Evolutionary conservation across 805 yeast species (phyloP).

Genomic region (Candida tibetensis): DNA sequence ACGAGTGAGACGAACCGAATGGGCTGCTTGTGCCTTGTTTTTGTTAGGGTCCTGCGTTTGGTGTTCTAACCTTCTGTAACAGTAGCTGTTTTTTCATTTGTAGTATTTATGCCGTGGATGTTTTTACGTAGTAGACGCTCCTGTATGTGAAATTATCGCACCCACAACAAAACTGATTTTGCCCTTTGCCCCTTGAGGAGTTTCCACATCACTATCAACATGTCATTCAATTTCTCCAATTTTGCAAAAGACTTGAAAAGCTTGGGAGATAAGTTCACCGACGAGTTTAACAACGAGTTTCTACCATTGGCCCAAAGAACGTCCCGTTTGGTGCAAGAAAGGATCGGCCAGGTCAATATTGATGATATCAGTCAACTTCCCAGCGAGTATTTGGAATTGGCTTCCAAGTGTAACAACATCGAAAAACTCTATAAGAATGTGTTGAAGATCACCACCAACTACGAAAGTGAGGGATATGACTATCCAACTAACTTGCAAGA

Average conservation of each 20-base stretch:
- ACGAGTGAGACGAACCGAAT: too few species aligned
- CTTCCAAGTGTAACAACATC: conserved; percentile 38
- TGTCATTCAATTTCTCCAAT: conserved; percentile 43
- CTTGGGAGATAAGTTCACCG: conserved; percentile 44
- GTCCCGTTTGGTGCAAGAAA: conserved; percentile 73
- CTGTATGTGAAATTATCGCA: too few species aligned
- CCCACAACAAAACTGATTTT: too few species aligned
- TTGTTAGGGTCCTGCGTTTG: too few species aligned
- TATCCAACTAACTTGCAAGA: conserved; percentile 77
- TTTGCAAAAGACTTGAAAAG: conserved; percentile 41
- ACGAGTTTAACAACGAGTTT: conserved; percentile 52
- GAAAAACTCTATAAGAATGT: conserved; percentile 42
- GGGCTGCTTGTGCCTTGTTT: too few species aligned
- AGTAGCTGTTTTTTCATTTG: too few species aligned
- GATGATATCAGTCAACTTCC: conserved; percentile 80
- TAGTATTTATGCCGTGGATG: too few species aligned
- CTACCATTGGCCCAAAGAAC: conserved; percentile 77
- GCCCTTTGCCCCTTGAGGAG: too few species aligned
- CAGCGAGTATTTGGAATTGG: conserved; percentile 62
- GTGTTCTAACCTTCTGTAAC: too few species aligned
- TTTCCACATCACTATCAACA: conserved; percentile 9
- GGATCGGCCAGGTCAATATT: conserved; percentile 61
- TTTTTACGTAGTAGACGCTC: too few species aligned
- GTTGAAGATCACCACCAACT: conserved; percentile 45
- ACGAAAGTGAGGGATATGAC: conserved; percentile 77